A percentile compares a stretch with the other conserved stretches of the same genome.
Conservation (phyloP, 441 rosid genomes). For the Pelargonium myrrhifolium region DNA sequence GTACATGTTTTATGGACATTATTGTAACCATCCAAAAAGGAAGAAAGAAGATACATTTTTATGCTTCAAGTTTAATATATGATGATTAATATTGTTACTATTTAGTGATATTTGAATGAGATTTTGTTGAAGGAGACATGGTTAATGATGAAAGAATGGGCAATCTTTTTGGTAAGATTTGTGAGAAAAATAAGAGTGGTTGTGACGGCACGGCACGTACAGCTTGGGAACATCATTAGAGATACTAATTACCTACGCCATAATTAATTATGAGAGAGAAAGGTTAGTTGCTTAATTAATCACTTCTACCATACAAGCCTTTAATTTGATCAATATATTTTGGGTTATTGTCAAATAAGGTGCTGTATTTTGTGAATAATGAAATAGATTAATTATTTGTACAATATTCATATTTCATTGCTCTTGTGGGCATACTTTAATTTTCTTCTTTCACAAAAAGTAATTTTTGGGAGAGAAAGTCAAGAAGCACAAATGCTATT, state of each 20-base stretch:
- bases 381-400: too few species aligned
- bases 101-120: constrained; percentile 9
- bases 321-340: too few species aligned
- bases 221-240: not conserved
- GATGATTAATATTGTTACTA: constrained; percentile 2
- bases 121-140: not conserved
- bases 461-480: too few species aligned
- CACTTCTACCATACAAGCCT: too few species aligned
- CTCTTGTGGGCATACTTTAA: too few species aligned
- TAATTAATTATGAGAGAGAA: not conserved
- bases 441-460: too few species aligned
- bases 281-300: too few species aligned
- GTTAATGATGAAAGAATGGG: too few species aligned
- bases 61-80: not conserved
- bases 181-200: constrained; percentile 16
- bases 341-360: too few species aligned
- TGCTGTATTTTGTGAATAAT: too few species aligned
- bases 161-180: constrained; percentile 10
- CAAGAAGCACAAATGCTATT: too few species aligned
- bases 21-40: not conserved
- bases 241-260: not conserved
- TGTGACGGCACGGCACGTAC: constrained; percentile 40
- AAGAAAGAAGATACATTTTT: not conserved
- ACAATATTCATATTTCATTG: too few species aligned
- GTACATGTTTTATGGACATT: not conserved